Percentiles rank a stretch among this genome's conserved stretches.
phyloP scores from a whole-genome alignment of 2,329 filamentous ascomycete species.

The Colletotrichum salicis region DNA sequence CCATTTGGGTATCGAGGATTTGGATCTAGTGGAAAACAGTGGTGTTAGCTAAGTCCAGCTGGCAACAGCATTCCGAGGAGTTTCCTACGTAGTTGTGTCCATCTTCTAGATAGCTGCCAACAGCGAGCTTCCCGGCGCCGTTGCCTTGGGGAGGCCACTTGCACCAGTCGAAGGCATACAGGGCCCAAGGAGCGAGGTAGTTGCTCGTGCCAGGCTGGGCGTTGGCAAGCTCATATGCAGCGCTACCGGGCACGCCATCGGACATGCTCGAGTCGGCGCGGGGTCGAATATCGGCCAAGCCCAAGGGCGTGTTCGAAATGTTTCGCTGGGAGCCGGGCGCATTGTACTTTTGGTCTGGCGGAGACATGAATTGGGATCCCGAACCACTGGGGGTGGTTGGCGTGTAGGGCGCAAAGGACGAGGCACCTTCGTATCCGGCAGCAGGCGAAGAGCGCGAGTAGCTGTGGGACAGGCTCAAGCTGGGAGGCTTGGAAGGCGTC shows the following conservation, averaged over 20 bases:
- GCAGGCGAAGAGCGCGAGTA: slow-evolving; percentile 90
- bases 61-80: background rate
- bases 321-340: slow-evolving; percentile 68
- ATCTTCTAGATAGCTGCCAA: slow-evolving; percentile 97
- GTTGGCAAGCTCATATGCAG: slow-evolving; percentile 74
- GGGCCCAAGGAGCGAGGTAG: slow-evolving; percentile 92
- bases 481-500: slow-evolving; percentile 73
- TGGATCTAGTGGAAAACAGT: slow-evolving; percentile 74
- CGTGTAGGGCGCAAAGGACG: slow-evolving; percentile 64
- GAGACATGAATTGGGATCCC: slow-evolving; percentile 36
- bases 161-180: slow-evolving; percentile 99
- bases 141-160: slow-evolving; percentile 90
- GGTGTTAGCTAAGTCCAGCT: slow-evolving; percentile 24
- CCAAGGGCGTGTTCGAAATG: slow-evolving; percentile 86
- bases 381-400: slow-evolving; percentile 71
- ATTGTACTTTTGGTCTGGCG: slow-evolving; percentile 60
- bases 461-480: slow-evolving; percentile 73
- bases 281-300: slow-evolving; percentile 90
- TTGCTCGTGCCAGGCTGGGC: slow-evolving; percentile 82
- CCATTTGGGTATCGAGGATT: slow-evolving; percentile 90
- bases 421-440: slow-evolving; percentile 62
- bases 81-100: slow-evolving; percentile 91
- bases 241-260: slow-evolving; percentile 73
- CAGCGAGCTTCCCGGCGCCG: slow-evolving; percentile 89
- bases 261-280: slow-evolving; percentile 84